Percentiles rank a stretch among this genome's conserved stretches.
Conservation (phyloP, 2,329 filamentous ascomycete species). For the Myriosclerotinia duriaeana region DNA sequence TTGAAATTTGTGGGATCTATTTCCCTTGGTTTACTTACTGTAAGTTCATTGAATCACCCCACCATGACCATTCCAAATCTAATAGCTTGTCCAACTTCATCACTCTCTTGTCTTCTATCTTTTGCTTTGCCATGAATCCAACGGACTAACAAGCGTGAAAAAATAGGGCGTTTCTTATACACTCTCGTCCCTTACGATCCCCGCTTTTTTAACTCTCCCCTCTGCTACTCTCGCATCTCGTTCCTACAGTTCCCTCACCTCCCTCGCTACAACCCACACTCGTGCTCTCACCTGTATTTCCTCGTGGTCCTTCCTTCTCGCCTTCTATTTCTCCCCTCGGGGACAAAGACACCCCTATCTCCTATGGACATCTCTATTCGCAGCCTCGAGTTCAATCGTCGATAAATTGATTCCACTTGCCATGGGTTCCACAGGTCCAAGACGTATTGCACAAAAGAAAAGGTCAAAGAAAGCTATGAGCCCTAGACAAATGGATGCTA, state of each 20-base stretch:
- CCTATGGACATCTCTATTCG: constrained; percentile 75
- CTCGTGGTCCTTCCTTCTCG: constrained; percentile 69
- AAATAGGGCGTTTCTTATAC: constrained; percentile 83
- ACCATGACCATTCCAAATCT: constrained; percentile 23
- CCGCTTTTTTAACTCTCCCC: constrained; percentile 76
- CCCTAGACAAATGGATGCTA: constrained; percentile 57
- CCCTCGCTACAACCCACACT: constrained; percentile 63
- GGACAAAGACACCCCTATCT: constrained; percentile 83
- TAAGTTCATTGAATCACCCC: constrained; percentile 47
- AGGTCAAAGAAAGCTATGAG: constrained; percentile 26
- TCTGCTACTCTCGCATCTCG: constrained; percentile 69
- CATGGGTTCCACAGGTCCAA: constrained; percentile 1
- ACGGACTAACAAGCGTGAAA: neutral
- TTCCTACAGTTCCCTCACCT: constrained; percentile 67
- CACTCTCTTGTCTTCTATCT: neutral
- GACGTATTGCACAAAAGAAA: constrained; percentile 32
- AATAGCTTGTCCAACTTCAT: neutral
- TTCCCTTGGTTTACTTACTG: constrained; percentile 82
- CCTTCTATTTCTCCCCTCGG: constrained; percentile 73
- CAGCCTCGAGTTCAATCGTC: constrained; percentile 52
- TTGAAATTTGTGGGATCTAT: constrained; percentile 93
- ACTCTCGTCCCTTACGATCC: constrained; percentile 73
- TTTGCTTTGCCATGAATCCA: neutral
- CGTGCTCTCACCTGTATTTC: constrained; percentile 67
- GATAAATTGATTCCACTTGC: constrained; percentile 34